These are phyloP conservation scores for Neopestalotiopsis sp. DNA, from an alignment of 2,329 filamentous ascomycete genomes.

Conservation along the genomic window DNA sequence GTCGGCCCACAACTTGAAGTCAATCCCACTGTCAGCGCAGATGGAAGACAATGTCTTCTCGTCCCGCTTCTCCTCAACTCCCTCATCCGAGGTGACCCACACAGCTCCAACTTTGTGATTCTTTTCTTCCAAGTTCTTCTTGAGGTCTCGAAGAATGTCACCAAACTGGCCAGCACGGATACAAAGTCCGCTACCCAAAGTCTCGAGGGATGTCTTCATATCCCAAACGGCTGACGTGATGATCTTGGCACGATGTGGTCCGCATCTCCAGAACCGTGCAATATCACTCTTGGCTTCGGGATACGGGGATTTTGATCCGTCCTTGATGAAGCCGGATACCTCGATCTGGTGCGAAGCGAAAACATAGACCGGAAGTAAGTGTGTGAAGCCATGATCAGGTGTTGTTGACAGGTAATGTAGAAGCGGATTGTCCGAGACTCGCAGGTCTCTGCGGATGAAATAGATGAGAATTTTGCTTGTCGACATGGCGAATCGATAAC, in stretches of 20 bases:
- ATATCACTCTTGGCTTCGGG: slow-evolving; percentile 70
- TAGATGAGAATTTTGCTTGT: slow-evolving; percentile 67
- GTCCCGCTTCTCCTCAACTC: slow-evolving; percentile 71
- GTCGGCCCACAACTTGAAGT: slow-evolving; percentile 72
- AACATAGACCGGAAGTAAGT: slow-evolving; percentile 74
- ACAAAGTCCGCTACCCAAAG: slow-evolving; percentile 63
- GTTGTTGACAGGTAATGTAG: slow-evolving; percentile 61
- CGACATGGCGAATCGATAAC: slow-evolving; percentile 29
- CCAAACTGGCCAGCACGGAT: slow-evolving; percentile 67
- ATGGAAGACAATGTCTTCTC: slow-evolving; percentile 60
- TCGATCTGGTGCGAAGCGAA: slow-evolving; percentile 76
- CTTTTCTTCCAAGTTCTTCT: slow-evolving; percentile 52
- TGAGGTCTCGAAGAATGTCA: slow-evolving; percentile 64
- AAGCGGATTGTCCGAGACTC: slow-evolving; percentile 76
- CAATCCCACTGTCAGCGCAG: slow-evolving; percentile 57
- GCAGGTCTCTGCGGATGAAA: slow-evolving; percentile 74
- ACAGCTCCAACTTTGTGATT: slow-evolving; percentile 62
- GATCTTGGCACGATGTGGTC: slow-evolving; percentile 74
- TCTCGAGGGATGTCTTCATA: slow-evolving; percentile 66
- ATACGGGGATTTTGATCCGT: slow-evolving; percentile 65
- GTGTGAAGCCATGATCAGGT: slow-evolving; percentile 63
- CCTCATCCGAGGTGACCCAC: slow-evolving; percentile 78
- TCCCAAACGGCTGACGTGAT: slow-evolving; percentile 76
- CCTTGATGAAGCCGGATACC: slow-evolving; percentile 72
- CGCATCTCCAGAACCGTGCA: slow-evolving; percentile 75